Evolutionary conservation across 2,329 filamentous ascomycete species (phyloP), one percentile per base, ranked within the genome.

Genomic region (Sarocladium oryzae): DNA sequence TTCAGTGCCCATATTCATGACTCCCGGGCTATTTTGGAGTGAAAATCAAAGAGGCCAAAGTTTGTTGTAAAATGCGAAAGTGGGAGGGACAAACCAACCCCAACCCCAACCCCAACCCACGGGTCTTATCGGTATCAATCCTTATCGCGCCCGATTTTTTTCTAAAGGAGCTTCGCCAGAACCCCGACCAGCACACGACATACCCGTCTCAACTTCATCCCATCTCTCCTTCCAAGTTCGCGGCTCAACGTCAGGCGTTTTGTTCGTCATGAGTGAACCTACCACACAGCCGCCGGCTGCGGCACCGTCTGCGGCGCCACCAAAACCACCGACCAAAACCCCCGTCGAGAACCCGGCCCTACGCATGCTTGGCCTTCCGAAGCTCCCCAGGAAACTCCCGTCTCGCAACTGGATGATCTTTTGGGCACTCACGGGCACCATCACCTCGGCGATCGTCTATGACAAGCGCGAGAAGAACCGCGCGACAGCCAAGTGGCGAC

Each of bases 391-490:
- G 60, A 89, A 84, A 68, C 82, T 99, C 16, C 93, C 93, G 7
- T 97, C 92, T 16, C 87, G 93, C 55, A 97, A 97, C 67, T 99
- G 93, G 93, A 82, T 93, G 71, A 96, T 99, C 62, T 99, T 99
- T 73, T 83, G 91, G 69, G 77, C 86, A 43, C 68, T 97, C 51
- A 85, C 86, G 10, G 85, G 85, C 50, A 81, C 88, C 43, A 86
- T 96, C 64, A 82, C 88, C 5, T 83, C 81, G 15, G 87, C 89
- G 50, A 78, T 97, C 52, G 79, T 93, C 64, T 96, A 99, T 75
- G 93, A 99, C 70, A 89, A 89, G 63, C 85, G 88, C 54, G 86
- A 97, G 71, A 96, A 92, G 75, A 88, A 85, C 61, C 84, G 84
- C 55, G 84, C 85, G 50, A 92, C 93, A 52, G 79, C 86, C 56